Evolutionary conservation across 495 filamentous ascomycete genomes (phyloP), one percentile per base, ranked within the genome.

Genomic region (Trichodelitschia bisporula): DNA sequence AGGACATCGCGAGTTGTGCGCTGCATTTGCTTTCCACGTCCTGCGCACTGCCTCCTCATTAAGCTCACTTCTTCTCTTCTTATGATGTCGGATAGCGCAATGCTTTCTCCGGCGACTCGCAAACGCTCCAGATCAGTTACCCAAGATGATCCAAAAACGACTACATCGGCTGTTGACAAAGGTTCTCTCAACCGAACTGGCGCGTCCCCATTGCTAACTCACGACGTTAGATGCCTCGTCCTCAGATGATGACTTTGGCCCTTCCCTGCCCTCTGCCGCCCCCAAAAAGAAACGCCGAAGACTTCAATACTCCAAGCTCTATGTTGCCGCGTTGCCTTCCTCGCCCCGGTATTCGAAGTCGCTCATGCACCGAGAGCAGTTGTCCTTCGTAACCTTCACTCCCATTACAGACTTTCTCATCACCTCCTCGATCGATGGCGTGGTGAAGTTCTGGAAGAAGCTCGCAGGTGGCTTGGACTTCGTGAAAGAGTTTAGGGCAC

Each of bases 381-480:
- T 95, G 29, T 63, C 71, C 23, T 93, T 77, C 40, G 62, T 77
- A 35, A 83, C 73, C 3, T 64, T 93, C 35, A 86, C 89, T 1
- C 86, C 82, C 1, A 56, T 64, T 25, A 91, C 86, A 32, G 86
- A 92, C 36, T 95, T 99, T 45, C 53, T 95, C 16, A 84, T 99
- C 30, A 95, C 86, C 2, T 77, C 70, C 39, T 93, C 83, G 2
- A 53, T 77, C 12, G 84, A 99, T 48, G 89, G 89, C 2, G 71
- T 80, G 0, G 84, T 95, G 30, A 95, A 95, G 50, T 99, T 95
- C 53, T 99, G 86, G 86, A 95, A 99, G 60, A 99, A 99, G 54
- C 64, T 76, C 36, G 68, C 67, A 3, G 72, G 74, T 5, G 78
- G 78, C 0, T 76, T 93, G 19, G 86, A 99, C 51, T 95, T 95